phyloP scores from a whole-genome alignment of 2,329 filamentous ascomycete species.

The Hypoxylon sp. region DNA sequence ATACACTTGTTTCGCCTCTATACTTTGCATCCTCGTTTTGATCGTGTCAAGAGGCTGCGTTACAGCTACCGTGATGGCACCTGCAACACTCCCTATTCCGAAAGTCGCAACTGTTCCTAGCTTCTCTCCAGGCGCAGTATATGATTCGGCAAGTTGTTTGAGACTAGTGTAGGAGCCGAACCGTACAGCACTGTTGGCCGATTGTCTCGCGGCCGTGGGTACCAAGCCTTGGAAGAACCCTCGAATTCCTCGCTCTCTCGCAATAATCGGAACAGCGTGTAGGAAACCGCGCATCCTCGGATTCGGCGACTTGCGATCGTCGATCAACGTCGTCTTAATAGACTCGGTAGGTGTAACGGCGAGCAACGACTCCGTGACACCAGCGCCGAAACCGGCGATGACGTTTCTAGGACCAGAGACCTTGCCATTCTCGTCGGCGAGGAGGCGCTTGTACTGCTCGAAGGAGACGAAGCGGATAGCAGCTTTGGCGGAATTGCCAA shows the following conservation, averaged over 20 bases:
- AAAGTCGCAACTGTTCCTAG: slow-evolving; percentile 90
- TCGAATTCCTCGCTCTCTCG: slow-evolving; percentile 85
- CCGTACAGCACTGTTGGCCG: slow-evolving; percentile 91
- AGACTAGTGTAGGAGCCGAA: slow-evolving; percentile 93
- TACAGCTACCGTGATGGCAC: slow-evolving; percentile 88
- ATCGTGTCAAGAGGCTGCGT: slow-evolving; percentile 88
- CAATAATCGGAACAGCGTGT: slow-evolving; percentile 89
- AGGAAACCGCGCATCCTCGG: slow-evolving; percentile 93
- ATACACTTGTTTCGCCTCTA: slow-evolving; percentile 85
- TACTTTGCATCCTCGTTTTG: slow-evolving; percentile 98
- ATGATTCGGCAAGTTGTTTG: slow-evolving; percentile 91
- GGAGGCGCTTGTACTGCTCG: slow-evolving; percentile 89
- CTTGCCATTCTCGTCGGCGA: slow-evolving; percentile 87
- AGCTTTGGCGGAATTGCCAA: slow-evolving; percentile 96
- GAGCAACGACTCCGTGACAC: slow-evolving; percentile 91
- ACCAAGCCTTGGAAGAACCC: slow-evolving; percentile 98
- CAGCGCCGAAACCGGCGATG: slow-evolving; percentile 92
- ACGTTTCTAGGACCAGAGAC: slow-evolving; percentile 93
- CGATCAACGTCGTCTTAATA: slow-evolving; percentile 98
- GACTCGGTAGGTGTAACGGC: slow-evolving; percentile 98
- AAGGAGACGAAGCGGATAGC: slow-evolving; percentile 97
- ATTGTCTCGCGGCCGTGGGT: slow-evolving; percentile 93
- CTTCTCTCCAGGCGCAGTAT: slow-evolving; percentile 95
- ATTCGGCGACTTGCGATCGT: slow-evolving; percentile 88
- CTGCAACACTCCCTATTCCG: slow-evolving; percentile 88